phyloP scores from a whole-genome alignment of 352 stramenopile species.

The Phytopythium ostracodes region DNA sequence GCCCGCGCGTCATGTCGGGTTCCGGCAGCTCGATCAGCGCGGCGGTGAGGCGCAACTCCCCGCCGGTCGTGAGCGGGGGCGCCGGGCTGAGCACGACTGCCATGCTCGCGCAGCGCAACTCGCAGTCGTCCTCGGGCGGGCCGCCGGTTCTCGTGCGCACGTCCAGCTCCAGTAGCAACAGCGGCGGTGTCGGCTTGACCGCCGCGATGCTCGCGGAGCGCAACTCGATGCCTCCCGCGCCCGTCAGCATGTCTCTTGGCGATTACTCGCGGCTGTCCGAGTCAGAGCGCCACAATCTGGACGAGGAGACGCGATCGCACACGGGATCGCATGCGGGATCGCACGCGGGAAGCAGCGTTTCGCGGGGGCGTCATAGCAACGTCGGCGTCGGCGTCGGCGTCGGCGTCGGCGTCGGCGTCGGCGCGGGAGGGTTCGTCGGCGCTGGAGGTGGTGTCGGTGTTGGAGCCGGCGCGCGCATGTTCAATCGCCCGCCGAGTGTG shows the following conservation, averaged over 20 bases:
- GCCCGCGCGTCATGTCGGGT: conserved; percentile 20
- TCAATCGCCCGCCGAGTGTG: conserved; percentile 9
- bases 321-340: neutral
- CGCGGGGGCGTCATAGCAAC: conserved; percentile 11
- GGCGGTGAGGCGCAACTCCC: too few species aligned
- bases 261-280: conserved; percentile 10
- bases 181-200: conserved; percentile 19
- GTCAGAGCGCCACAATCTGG: neutral
- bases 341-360: conserved; percentile 16
- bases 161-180: conserved; percentile 7
- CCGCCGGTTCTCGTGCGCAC: conserved; percentile 1
- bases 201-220: conserved; percentile 37
- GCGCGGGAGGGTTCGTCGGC: neutral
- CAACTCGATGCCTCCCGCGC: conserved; percentile 9
- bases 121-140: neutral
- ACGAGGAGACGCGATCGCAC: conserved; percentile 16
- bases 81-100: conserved; percentile 16
- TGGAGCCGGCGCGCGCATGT: neutral
- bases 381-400: neutral
- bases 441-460: neutral
- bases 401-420: neutral
- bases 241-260: conserved; percentile 9
- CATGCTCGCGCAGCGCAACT: conserved; percentile 34
- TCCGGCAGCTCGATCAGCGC: conserved; percentile 11
- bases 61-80: too few species aligned